Conservation (phyloP, 2,329 filamentous ascomycete genomes). For the Phoma sp. region DNA sequence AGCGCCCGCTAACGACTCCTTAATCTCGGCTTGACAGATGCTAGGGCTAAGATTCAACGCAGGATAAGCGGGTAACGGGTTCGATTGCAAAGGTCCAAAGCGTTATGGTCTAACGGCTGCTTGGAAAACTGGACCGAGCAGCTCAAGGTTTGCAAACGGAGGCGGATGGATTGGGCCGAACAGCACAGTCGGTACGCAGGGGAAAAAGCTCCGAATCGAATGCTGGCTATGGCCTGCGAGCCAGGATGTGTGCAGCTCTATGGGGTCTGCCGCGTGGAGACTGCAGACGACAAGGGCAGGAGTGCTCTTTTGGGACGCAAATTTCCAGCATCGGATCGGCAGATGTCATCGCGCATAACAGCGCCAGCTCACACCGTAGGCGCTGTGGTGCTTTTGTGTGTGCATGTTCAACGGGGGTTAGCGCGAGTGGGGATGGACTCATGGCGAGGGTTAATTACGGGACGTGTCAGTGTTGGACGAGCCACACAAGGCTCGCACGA, state of each 20-base stretch:
- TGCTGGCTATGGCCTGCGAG: constrained; percentile 13
- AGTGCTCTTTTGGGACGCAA: constrained; percentile 20
- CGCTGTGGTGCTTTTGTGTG: constrained; percentile 23
- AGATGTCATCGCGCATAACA: constrained; percentile 40
- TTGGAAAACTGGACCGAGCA: constrained; percentile 39
- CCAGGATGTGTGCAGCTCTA: constrained; percentile 15
- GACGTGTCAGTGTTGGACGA: constrained; percentile 22
- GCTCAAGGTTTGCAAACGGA: constrained; percentile 23
- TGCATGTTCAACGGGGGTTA: constrained; percentile 24
- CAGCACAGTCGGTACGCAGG: constrained; percentile 31
- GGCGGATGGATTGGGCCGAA: constrained; percentile 32
- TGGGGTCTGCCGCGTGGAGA: constrained; percentile 28
- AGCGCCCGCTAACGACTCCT: constrained; percentile 42
- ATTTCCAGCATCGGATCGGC: constrained; percentile 27
- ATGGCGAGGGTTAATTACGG: constrained; percentile 36
- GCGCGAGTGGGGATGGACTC: constrained; percentile 19
- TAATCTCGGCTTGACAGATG: constrained; percentile 45
- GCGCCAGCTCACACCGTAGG: constrained; percentile 39
- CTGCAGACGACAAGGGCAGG: constrained; percentile 25
- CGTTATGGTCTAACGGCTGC: constrained; percentile 40
- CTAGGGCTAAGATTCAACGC: constrained; percentile 28
- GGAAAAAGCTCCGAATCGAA: constrained; percentile 31
- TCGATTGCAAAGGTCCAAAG: constrained; percentile 33
- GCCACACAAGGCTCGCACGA: constrained; percentile 36
- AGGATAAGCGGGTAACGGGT: constrained; percentile 35